Evolutionary conservation across 2,329 filamentous ascomycete genomes (phyloP), one percentile per base, ranked within the genome.

Genomic region (Hyphodiscus sp.): DNA sequence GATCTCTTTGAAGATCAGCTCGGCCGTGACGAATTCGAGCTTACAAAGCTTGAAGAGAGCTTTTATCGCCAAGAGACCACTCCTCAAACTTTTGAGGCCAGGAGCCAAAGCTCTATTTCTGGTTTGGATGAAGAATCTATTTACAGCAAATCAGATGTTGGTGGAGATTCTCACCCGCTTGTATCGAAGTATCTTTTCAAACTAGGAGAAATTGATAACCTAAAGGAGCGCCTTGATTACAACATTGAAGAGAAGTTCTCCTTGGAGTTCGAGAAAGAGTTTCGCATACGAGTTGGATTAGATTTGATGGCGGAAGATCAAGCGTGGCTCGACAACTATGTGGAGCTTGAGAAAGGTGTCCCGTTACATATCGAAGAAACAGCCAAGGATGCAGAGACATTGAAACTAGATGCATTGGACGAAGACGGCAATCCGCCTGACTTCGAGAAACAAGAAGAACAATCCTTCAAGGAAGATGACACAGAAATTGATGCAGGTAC

Each of bases 371-470:
- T 63, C 18, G 16, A 48, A 10, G 13, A 18, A 20, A 19, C 47
- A 1, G 47, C 60, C 18, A 41, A 15, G 1, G 59, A 61, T 15
- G 45, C 55, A 0, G 41, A 45, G 13, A 7, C 41, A 1, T 52
- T 65, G 33, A 54, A 48, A 23, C 15, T 41, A n/a, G n/a, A n/a
- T n/a, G 19, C 13, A 55, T 5, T 65, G 63, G 61, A 66, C 41
- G 55, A 64, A 13, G 43, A 56, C 43, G 62, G 56, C 8, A 51
- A 64, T 1, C 61, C 61, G 3, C 56, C 54, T 2, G 42, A 50
- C 26, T 51, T 63, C 10, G 26, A 52, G 15, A 49, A 3, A 9
- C 43, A 47, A 16, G 60, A 58, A 18, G 33, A 49, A 26, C 19
- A 4, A 2, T n/a, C 30, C 16, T 55, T 58, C 38, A 33, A 16